Evolutionary conservation across 176 grass and related monocot genomes (phyloP), one percentile per base, ranked within the genome.

Genomic region (Oryza nivara): DNA sequence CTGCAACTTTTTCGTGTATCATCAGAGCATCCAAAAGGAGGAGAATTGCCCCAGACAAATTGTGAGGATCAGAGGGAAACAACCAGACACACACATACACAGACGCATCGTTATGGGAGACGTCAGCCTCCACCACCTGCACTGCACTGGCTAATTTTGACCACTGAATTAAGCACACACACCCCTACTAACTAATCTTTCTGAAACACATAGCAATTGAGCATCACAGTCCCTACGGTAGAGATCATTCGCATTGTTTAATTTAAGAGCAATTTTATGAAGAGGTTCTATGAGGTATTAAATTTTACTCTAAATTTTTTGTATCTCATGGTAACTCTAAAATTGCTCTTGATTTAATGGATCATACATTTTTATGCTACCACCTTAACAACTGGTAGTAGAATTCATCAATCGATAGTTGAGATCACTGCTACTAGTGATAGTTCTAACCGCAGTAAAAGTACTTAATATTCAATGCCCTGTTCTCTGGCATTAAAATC

Each of bases 71-170:
- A 76, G 9, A 85, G 46, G 51, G 26, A 40, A 85, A 63, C 76
- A 70, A 35, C 76, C 63, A 72, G 45, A 80, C 64, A 58, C 54
- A 80, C 52, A 80, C 64, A 58, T 19, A 80, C 52, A 56, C 54
- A 80, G 9, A 32, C 16, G 19, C 64, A 12, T 76, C 19, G 34
- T 66, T 83, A 47, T 47, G 3, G 15, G 58, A 68, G 76, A 80
- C 82, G 87, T 85, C 82, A 89, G 75, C 70, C 9, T 80, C 70
- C 82, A 85, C 48, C 70, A 80, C 16, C 36, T 58, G 54, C 54
- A 58, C 19, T 80, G 26, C 61, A 49, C 28, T 61, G 40, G 38
- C 52, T 75, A 23, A 80, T 74, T 67, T 32, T 80, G 36, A 68
- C 76, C 70, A 70, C 87, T 60, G 82, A 30, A 49, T 61, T 69